A percentile compares a stretch with the other conserved stretches of the same genome.
These are phyloP conservation scores for Vanderwaltozyma verrucispora DNA, from an alignment of 805 yeast genomes.

Conservation along the genomic window DNA sequence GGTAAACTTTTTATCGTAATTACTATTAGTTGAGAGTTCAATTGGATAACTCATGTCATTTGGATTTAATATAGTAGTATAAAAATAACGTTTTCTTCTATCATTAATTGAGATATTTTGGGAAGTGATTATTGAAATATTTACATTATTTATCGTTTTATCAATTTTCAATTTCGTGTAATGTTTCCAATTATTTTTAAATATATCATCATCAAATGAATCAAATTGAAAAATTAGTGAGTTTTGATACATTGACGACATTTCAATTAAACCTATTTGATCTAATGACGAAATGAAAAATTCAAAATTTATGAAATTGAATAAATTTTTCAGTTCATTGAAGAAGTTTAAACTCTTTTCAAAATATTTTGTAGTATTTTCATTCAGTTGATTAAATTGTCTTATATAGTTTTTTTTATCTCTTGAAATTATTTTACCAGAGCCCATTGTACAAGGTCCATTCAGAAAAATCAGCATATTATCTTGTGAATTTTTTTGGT, in stretches of 20 bases:
- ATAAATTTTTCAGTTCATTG: constrained; percentile 1
- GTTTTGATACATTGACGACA: constrained; percentile 6
- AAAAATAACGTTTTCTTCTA: too few relatives aligned
- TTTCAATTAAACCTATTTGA: constrained; percentile 16
- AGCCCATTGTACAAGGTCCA: constrained; percentile 19
- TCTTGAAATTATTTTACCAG: constrained; percentile 14
- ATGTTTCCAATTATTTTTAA: constrained; percentile 1
- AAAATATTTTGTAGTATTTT: constrained; percentile 4
- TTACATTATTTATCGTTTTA: neutral
- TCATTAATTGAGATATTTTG: neutral
- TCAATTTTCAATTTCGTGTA: constrained; percentile 1
- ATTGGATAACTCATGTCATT: neutral
- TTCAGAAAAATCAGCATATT: constrained; percentile 9
- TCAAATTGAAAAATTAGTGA: constrained; percentile 11
- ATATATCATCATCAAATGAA: constrained; percentile 8
- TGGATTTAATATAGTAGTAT: neutral
- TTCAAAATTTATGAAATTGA: constrained; percentile 1
- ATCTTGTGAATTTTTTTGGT: neutral
- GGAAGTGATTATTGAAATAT: neutral
- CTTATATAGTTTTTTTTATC: constrained; percentile 10
- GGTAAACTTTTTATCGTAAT: too few relatives aligned
- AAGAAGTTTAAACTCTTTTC: constrained; percentile 6
- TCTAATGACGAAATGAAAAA: constrained; percentile 13
- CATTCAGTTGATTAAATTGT: constrained; percentile 10
- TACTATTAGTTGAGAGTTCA: too few relatives aligned